Percentiles rank a stretch among this genome's conserved stretches.
Conservation (phyloP, 148 eudicot species). For the Silene conica region DNA sequence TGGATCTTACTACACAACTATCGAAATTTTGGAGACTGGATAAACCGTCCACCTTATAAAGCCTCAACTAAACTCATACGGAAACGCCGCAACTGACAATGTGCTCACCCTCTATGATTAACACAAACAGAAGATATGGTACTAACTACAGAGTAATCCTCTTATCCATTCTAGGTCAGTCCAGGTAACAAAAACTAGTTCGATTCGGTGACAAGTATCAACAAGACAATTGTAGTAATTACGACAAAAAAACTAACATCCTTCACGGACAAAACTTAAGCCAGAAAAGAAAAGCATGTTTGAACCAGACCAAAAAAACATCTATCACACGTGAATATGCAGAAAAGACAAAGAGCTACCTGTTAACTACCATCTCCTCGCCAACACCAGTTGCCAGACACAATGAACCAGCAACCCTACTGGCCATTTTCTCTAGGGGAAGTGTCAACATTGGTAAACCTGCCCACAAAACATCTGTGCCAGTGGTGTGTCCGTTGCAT, state of each 20-base stretch:
- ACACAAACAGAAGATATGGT: background rate
- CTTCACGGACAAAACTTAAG: background rate
- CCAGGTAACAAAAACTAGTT: background rate
- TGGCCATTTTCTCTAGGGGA: slow-evolving; percentile 95
- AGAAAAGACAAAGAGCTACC: slow-evolving; percentile 31
- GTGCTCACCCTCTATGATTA: slow-evolving; percentile 7
- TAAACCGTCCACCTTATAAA: background rate
- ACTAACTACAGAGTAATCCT: background rate
- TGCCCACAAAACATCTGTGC: slow-evolving; percentile 99
- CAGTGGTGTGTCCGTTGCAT: slow-evolving; percentile 97
- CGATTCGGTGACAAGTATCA: background rate
- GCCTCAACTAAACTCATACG: slow-evolving; percentile 2
- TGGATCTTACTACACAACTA: background rate
- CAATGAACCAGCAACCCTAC: slow-evolving; percentile 93
- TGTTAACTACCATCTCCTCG: slow-evolving; percentile 83
- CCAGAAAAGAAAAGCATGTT: background rate
- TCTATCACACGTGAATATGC: background rate
- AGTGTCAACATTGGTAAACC: slow-evolving; percentile 94
- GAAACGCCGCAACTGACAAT: background rate
- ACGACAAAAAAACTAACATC: background rate
- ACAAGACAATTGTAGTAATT: background rate
- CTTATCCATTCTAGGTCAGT: background rate
- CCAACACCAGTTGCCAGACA: slow-evolving; percentile 93
- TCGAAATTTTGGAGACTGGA: slow-evolving; percentile 3
- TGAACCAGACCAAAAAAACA: background rate